These are phyloP conservation scores for Thielaviopsis ethacetica DNA, from an alignment of 2,329 filamentous ascomycete species.

Conservation along the genomic window DNA sequence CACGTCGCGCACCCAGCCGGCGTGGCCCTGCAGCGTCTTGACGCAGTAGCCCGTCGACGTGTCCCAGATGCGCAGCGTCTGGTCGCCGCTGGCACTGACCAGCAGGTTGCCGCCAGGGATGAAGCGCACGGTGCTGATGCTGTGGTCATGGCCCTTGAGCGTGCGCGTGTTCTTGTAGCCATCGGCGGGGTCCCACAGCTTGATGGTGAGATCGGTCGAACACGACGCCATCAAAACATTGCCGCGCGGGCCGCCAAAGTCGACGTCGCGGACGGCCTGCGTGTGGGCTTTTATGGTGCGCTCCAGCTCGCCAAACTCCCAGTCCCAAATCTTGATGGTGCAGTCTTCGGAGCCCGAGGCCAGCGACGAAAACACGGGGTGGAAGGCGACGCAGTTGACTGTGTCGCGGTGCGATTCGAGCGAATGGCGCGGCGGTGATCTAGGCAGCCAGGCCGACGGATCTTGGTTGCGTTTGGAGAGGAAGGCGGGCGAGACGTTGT, in stretches of 20 bases:
- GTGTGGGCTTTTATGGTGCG: conserved; percentile 85
- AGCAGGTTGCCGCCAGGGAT: conserved; percentile 76
- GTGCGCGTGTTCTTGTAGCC: conserved; percentile 94
- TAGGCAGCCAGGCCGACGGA: conserved; percentile 73
- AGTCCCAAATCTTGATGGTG: conserved; percentile 96
- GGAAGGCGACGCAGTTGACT: conserved; percentile 80
- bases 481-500: conserved; percentile 62
- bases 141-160: conserved; percentile 81
- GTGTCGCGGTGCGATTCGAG: conserved; percentile 68
- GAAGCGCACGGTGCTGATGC: conserved; percentile 75
- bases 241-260: conserved; percentile 74
- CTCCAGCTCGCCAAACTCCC: conserved; percentile 83
- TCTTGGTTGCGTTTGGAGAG: conserved; percentile 70
- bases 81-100: conserved; percentile 73
- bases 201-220: conserved; percentile 81
- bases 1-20: conserved; percentile 84
- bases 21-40: conserved; percentile 73
- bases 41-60: conserved; percentile 85
- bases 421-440: conserved; percentile 62
- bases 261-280: conserved; percentile 71
- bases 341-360: conserved; percentile 84
- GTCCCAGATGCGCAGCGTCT: conserved; percentile 78
- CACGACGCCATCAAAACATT: conserved; percentile 56
- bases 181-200: conserved; percentile 82
- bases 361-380: conserved; percentile 78